Evolutionary conservation across 129 eudicot species (phyloP).

Genomic region (Mikania micrantha): DNA sequence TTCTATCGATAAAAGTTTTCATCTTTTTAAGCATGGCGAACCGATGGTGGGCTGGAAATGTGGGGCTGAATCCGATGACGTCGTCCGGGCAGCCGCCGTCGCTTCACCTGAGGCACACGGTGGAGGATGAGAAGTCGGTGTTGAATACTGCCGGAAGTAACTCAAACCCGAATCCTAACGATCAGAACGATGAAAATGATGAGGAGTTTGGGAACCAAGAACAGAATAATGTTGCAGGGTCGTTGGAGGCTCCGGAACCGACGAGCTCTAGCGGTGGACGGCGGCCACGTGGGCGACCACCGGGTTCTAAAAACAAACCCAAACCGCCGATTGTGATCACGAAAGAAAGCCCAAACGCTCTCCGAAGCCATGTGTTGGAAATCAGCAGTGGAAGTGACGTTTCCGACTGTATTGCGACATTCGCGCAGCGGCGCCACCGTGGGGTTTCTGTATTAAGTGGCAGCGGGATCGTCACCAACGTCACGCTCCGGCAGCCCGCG

Average conservation of each 20-base stretch:
- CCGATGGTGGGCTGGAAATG: no score
- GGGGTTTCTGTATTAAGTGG: slow-evolving; percentile 75
- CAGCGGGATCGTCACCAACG: slow-evolving; percentile 53
- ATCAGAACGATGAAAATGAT: slow-evolving; percentile 29
- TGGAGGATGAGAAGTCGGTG: slow-evolving; percentile 29
- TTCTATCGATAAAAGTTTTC: no score
- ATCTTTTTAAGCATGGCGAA: slow-evolving; percentile 44
- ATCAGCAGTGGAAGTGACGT: slow-evolving; percentile 53
- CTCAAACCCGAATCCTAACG: not conserved
- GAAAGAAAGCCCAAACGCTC: slow-evolving; percentile 63
- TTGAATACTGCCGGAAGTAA: no score
- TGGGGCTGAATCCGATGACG: slow-evolving; percentile 59
- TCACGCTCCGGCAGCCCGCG: slow-evolving; percentile 58
- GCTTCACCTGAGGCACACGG: slow-evolving; percentile 37
- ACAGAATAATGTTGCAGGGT: slow-evolving; percentile 25
- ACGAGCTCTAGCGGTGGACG: slow-evolving; percentile 52
- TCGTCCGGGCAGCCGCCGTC: slow-evolving; percentile 38
- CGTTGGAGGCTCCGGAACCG: slow-evolving; percentile 34
- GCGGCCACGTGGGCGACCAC: slow-evolving; percentile 68
- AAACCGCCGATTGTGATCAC: slow-evolving; percentile 65
- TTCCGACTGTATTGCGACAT: slow-evolving; percentile 48
- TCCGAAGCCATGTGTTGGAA: slow-evolving; percentile 69
- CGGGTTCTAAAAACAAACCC: slow-evolving; percentile 72
- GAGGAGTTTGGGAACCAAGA: slow-evolving; percentile 31
- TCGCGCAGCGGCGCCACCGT: slow-evolving; percentile 56